Base-by-base conservation (phyloP, 176 grass and related monocot species). In the Lolium multiflorum region DNA sequence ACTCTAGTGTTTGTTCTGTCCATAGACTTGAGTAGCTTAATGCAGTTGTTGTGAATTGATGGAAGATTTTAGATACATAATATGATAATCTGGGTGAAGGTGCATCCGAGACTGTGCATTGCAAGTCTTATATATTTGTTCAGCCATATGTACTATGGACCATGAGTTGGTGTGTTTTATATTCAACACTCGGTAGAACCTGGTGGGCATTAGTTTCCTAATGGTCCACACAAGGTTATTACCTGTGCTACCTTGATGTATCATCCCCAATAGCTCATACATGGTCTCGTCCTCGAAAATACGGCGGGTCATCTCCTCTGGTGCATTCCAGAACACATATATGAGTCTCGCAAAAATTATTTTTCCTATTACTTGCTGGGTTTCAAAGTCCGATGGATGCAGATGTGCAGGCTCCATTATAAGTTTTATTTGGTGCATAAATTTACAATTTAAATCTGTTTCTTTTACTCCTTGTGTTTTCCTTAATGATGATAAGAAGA, bases 231-330 rank as follows among this genome's bases (percentile, higher is more conserved):
- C 28, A 55, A 56, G 8, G 75, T 86, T 48, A 63, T n/a, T 79
- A 18, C 25, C 11, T 6, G 24, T 81, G 60, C 76, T 35, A 57
- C 25, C 57, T 54, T 58, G 20, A 79, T 90, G 63, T 44, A 10
- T 63, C 52, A 43, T 43, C 41, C 7, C 41, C 41, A 43, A 43
- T 43, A 43, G 41, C 41, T 43, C 41, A 43, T 43, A 5, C 41
- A 43, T 43, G 41, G 41, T 43, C 41, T 43, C 41, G 41, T 43
- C 41, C n/a, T n/a, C n/a, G n/a, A n/a, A n/a, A n/a, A n/a, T n/a
- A n/a, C n/a, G n/a, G n/a, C n/a, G n/a, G n/a, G n/a, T n/a, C n/a
- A n/a, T n/a, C n/a, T n/a, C 31, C 46, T 47, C 46, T 10, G 0
- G 8, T 47, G 46, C 57, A 3, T 59, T 59, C 55, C 46, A 47